Evolutionary conservation across 1,284 basidiomycete genomes (phyloP).

Genomic region (Agroathelia rolfsii): DNA sequence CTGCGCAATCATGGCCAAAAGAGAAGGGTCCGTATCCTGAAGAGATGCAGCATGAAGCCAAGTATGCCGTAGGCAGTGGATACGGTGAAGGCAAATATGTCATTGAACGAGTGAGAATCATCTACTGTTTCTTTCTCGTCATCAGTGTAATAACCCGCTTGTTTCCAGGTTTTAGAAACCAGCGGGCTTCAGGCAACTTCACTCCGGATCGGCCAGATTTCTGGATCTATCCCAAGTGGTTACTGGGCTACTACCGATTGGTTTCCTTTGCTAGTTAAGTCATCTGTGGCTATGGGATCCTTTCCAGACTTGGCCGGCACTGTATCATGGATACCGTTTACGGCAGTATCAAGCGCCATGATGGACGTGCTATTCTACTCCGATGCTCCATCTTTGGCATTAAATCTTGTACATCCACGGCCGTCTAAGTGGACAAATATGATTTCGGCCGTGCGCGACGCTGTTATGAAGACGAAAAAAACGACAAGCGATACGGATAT

Average conservation of each 20-base stretch:
- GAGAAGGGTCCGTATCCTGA: conserved; percentile 17
- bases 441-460: conserved; percentile 16
- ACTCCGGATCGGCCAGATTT: neutral
- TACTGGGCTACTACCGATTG: conserved; percentile 35
- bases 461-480: conserved; percentile 13
- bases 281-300: conserved; percentile 17
- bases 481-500: conserved; percentile 11
- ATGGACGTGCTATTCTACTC: conserved; percentile 20
- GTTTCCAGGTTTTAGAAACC: neutral
- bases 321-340: conserved; percentile 26
- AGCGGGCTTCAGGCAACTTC: conserved; percentile 5
- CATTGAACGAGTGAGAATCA: conserved; percentile 21
- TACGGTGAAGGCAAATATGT: conserved; percentile 23
- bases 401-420: conserved; percentile 28
- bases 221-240: conserved; percentile 21
- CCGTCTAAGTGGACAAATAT: conserved; percentile 22
- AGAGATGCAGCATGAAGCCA: conserved; percentile 13
- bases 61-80: conserved; percentile 18
- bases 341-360: conserved; percentile 20
- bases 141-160: neutral
- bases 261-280: conserved; percentile 32
- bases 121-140: neutral
- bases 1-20: conserved; percentile 15
- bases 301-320: too few relatives aligned
- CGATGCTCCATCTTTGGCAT: conserved; percentile 11